Evolutionary conservation across 2,329 filamentous ascomycete species (phyloP).

Genomic region (Monosporascus sp.): DNA sequence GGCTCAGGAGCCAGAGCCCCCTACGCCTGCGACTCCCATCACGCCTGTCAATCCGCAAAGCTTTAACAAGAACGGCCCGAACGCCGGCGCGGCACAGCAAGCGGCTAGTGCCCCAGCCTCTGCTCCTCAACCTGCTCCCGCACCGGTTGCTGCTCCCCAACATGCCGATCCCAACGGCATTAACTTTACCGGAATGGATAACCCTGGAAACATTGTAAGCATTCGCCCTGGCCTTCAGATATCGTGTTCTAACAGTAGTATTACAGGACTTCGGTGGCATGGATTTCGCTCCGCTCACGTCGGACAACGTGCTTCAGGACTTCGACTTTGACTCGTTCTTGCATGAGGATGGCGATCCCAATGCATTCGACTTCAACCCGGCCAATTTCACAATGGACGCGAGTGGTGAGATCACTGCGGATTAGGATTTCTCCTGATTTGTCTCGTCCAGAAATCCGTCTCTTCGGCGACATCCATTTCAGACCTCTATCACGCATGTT

Average conservation of each 20-base stretch:
- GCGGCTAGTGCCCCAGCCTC: slow-evolving; percentile 40
- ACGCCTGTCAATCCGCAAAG: slow-evolving; percentile 49
- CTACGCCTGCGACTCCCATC: slow-evolving; percentile 59
- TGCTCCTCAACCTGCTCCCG: slow-evolving; percentile 35
- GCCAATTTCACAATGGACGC: slow-evolving; percentile 50
- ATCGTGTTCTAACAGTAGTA: slow-evolving; percentile 11
- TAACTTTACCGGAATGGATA: slow-evolving; percentile 40
- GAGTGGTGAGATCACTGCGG: slow-evolving; percentile 51
- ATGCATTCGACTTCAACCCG: slow-evolving; percentile 50
- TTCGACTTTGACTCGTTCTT: slow-evolving; percentile 67
- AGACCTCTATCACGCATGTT: slow-evolving; percentile 23
- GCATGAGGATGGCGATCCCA: slow-evolving; percentile 46
- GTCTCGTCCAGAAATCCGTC: slow-evolving; percentile 9
- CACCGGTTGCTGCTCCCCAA: slow-evolving; percentile 40
- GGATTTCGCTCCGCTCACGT: slow-evolving; percentile 49
- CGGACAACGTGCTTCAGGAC: slow-evolving; percentile 56
- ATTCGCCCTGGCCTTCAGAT: neutral
- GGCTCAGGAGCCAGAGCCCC: slow-evolving; percentile 50
- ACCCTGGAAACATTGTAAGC: slow-evolving; percentile 38
- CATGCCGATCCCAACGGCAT: slow-evolving; percentile 45
- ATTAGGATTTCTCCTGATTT: slow-evolving; percentile 31
- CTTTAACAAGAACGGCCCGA: slow-evolving; percentile 45
- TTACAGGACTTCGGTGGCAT: slow-evolving; percentile 40
- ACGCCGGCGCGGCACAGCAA: slow-evolving; percentile 31
- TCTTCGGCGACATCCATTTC: slow-evolving; percentile 1